Evolutionary conservation across 352 stramenopile genomes (phyloP), one percentile per base, ranked within the genome.

Genomic region (Phytophthora citrophthora): DNA sequence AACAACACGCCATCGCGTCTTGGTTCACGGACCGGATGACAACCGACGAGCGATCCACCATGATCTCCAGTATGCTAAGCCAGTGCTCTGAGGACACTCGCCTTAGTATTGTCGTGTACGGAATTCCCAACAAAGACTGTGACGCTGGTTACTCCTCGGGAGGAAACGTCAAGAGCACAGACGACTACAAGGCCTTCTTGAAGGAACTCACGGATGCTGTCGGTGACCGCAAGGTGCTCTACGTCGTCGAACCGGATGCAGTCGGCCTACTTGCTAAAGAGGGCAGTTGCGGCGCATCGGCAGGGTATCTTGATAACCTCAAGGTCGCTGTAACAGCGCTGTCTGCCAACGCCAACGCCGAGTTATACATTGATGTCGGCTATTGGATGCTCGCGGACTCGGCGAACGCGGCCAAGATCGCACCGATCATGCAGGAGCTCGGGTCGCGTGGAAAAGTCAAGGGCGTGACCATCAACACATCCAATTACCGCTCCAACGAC

Each of bases 51-150:
- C 55, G 64, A 13, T 60, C 55, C 2, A 64, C 50, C 13, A 66
- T 71, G 43, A 47, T 74, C 20, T 56, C 63, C 29, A 54, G 29
- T 32, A 69, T 89, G 24, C 52, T 82, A 5, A 53, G 29, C 29
- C 29, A 70, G 9, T 86, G 79, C 23, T 46, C 59, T 2, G 58
- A 75, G 7, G 70, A 71, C 23, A 65, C 65, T 7, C 70, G 76
- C 2, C 52, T 85, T 16, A 86, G 32, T 3, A 66, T 93, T 38
- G 76, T 88, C 10, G 79, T 94, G 2, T 94, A 94, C 54, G 86
- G 77, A 10, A 67, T 94, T 39, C 86, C 86, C 20, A 81, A 82
- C 62, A 94, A 94, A 59, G 86, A 94, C 61, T 94, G 86, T 57
- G 60, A 70, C 12, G 72, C 68, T 15, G 65, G 68, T 2, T 76